phyloP scores from a whole-genome alignment of 495 filamentous ascomycete species.

The Xylaria grammica region DNA sequence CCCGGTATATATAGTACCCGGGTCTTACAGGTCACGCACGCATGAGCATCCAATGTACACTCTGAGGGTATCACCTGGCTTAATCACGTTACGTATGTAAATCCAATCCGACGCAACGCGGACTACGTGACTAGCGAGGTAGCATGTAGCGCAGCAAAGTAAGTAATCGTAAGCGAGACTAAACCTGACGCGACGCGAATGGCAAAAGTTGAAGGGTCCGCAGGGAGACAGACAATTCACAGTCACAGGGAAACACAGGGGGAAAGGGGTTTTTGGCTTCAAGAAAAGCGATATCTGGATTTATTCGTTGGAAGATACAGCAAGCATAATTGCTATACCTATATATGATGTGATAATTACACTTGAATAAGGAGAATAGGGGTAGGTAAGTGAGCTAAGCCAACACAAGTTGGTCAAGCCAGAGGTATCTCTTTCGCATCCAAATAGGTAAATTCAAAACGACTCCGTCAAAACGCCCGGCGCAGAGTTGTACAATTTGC shows the following conservation, averaged over 20 bases:
- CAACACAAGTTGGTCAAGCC: background rate
- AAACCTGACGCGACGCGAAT: background rate
- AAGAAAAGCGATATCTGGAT: background rate
- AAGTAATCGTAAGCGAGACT: no score
- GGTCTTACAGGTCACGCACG: no score
- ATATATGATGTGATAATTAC: background rate
- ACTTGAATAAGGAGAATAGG: slow-evolving; percentile 11
- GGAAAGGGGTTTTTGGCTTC: background rate
- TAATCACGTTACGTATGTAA: background rate
- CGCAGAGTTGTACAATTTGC: slow-evolving; percentile 9
- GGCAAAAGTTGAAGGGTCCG: background rate
- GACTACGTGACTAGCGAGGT: background rate
- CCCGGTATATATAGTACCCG: no score
- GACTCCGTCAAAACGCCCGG: slow-evolving; percentile 20
- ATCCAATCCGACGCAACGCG: background rate
- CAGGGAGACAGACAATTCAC: background rate
- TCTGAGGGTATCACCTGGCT: background rate
- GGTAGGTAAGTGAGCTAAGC: slow-evolving; percentile 11
- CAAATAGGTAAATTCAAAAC: slow-evolving; percentile 8
- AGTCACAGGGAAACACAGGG: background rate
- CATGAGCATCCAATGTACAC: no score
- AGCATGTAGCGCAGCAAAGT: no score
- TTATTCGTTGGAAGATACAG: background rate
- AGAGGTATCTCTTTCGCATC: slow-evolving; percentile 19
- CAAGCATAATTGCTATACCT: background rate